phyloP scores from a whole-genome alignment of 257 asterid species.

The Solanum piurae region DNA sequence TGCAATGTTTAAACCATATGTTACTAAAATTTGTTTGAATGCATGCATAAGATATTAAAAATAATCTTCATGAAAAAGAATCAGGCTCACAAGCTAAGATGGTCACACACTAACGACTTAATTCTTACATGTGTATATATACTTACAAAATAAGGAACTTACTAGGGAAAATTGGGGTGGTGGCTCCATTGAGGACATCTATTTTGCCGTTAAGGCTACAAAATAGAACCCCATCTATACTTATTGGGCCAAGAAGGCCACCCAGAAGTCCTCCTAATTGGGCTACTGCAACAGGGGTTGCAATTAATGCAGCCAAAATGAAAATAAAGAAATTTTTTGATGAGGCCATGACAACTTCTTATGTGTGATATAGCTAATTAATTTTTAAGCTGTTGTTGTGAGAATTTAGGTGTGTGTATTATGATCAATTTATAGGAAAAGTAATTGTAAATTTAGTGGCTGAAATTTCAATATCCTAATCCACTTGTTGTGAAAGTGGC shows the following conservation, averaged over 20 bases:
- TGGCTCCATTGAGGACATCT: constrained; percentile 6
- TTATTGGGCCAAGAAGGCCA: constrained; percentile 4
- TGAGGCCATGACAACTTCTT: constrained; percentile 7
- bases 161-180: constrained; percentile 37
- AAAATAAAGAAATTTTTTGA: constrained; percentile 1
- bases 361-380: not conserved
- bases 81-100: too few species aligned
- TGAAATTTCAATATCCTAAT: not conserved
- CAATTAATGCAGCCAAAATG: constrained; percentile 12
- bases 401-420: not conserved
- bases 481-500: not conserved
- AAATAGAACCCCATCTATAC: constrained; percentile 29
- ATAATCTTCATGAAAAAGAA: too few species aligned
- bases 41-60: too few species aligned
- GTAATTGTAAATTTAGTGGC: not conserved
- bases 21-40: too few species aligned
- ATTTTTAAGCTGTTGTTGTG: not conserved
- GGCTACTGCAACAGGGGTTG: constrained; percentile 27
- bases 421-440: constrained; percentile 17
- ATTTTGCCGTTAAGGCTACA: constrained; percentile 28
- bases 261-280: constrained; percentile 21
- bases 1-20: not conserved
- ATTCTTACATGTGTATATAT: too few species aligned
- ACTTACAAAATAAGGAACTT: not conserved
- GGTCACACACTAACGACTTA: too few species aligned